Conservation (phyloP, 371 early-diverging fungal genomes). For the Coemansia sp. region DNA sequence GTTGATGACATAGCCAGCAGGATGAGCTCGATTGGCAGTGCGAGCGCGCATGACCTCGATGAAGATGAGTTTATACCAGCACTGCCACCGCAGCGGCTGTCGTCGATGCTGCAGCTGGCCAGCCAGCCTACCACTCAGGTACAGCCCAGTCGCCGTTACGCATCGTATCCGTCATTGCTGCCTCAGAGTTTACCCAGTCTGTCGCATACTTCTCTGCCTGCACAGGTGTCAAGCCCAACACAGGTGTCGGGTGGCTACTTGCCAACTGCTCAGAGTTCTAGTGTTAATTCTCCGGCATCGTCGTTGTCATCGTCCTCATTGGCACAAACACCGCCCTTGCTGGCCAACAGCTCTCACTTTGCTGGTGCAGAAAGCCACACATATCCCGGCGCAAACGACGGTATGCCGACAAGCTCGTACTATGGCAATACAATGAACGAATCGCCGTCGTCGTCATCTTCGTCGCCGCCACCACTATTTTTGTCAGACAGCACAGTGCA, state of each 20-base stretch:
- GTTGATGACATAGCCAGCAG: background rate
- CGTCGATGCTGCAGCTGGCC: constrained; percentile 5
- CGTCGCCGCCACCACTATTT: constrained; percentile 10
- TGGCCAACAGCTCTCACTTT: background rate
- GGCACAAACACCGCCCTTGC: background rate
- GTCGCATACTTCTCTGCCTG: background rate
- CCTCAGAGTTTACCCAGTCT: background rate
- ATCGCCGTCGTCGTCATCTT: background rate
- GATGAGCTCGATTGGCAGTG: background rate
- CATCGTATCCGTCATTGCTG: background rate
- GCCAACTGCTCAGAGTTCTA: background rate
- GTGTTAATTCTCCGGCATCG: background rate
- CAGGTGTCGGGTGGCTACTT: background rate
- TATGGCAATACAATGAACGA: background rate
- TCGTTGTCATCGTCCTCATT: constrained; percentile 1
- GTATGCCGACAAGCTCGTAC: background rate
- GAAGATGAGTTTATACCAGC: constrained; percentile 3
- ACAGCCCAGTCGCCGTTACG: background rate
- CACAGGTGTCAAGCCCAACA: background rate
- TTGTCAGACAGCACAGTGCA: constrained; percentile 3
- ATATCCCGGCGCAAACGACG: background rate
- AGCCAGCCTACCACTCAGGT: constrained; percentile 13
- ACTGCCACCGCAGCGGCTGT: constrained; percentile 4
- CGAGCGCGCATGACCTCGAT: background rate
- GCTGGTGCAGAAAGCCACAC: background rate